Conservation (phyloP, 225 moss, liverwort and hornwort genomes). For the Thuidium tamariscinum region DNA sequence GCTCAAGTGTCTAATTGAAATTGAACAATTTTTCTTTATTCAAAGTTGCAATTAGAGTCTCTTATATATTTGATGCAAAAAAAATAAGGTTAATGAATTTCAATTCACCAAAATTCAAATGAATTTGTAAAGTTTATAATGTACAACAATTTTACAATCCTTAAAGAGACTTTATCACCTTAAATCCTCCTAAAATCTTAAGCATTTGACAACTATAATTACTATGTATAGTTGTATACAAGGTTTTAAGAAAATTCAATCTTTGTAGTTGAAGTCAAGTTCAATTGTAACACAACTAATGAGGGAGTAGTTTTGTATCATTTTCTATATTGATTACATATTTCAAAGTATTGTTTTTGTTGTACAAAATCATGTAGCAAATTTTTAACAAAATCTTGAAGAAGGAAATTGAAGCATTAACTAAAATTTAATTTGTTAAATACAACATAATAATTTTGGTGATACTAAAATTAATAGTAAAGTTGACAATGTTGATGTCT, state of each 20-base stretch:
- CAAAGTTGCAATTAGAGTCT: background rate
- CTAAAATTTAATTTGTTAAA: background rate
- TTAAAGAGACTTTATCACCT: no score
- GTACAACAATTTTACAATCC: background rate
- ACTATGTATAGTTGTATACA: no score
- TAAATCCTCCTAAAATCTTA: background rate
- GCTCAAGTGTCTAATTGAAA: no score
- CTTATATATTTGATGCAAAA: background rate
- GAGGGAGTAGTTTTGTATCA: background rate
- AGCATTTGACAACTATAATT: background rate
- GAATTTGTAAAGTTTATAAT: background rate
- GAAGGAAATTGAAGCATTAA: background rate
- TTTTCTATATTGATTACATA: background rate
- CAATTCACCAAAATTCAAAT: no score
- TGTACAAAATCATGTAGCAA: background rate
- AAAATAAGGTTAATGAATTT: background rate
- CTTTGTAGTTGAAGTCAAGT: background rate
- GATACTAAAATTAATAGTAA: accelerated
- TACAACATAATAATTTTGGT: background rate
- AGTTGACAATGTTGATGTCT: background rate
- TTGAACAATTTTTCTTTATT: background rate
- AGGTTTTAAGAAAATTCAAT: background rate
- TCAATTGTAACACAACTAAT: accelerated
- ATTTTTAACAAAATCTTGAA: no score
- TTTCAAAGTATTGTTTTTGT: accelerated